Conservation (phyloP, 1,139 yeast genomes). For the Yamadazyma triangularis region DNA sequence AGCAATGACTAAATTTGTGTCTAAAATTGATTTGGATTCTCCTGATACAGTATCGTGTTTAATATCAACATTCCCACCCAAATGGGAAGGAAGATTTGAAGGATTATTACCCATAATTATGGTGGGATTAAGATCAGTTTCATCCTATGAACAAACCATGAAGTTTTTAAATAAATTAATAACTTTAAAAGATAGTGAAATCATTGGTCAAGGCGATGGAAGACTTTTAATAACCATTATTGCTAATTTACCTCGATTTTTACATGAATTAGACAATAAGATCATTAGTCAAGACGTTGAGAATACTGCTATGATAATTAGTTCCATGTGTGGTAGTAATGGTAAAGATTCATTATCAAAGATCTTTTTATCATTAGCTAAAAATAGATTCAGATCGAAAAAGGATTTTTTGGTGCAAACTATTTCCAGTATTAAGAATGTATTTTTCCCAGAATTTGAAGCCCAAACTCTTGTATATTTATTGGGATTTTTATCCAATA, state of each 20-base stretch:
- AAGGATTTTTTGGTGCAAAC: conserved; percentile 84
- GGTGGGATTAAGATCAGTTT: conserved; percentile 78
- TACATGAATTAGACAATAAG: conserved; percentile 68
- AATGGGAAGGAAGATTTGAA: conserved; percentile 93
- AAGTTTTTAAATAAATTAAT: conserved; percentile 71
- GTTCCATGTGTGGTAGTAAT: conserved; percentile 55
- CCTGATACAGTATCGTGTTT: conserved; percentile 82
- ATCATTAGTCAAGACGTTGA: conserved; percentile 48
- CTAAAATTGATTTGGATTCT: conserved; percentile 82
- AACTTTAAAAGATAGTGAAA: conserved; percentile 63
- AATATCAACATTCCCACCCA: conserved; percentile 83
- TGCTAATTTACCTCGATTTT: conserved; percentile 77
- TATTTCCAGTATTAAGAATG: conserved; percentile 58
- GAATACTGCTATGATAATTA: conserved; percentile 55
- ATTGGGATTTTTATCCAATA: conserved; percentile 75
- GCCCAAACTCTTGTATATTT: conserved; percentile 72
- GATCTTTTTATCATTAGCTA: conserved; percentile 71
- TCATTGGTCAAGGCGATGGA: conserved; percentile 69
- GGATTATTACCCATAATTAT: conserved; percentile 78
- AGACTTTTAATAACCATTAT: conserved; percentile 69
- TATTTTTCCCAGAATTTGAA: conserved; percentile 72
- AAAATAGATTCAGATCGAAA: conserved; percentile 77
- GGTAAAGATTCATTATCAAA: conserved; percentile 62
- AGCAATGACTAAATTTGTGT: conserved; percentile 73
- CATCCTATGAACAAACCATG: conserved; percentile 75